Evolutionary conservation across 352 stramenopile species (phyloP).

Genomic region (Thalassiosira mediterranea): DNA sequence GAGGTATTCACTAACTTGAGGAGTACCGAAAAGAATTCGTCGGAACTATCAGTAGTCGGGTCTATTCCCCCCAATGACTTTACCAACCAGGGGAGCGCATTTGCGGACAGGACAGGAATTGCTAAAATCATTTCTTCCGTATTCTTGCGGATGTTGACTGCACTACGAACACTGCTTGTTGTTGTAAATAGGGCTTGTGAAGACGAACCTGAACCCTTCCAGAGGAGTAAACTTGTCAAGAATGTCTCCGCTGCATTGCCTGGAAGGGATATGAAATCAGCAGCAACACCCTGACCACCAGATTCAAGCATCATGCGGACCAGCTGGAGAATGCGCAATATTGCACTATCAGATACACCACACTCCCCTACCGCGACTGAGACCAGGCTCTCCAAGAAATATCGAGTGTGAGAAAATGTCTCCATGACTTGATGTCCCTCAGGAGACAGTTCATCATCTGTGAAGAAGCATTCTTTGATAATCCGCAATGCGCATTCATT

Average conservation of each 20-base stretch:
- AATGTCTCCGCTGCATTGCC: slow-evolving; percentile 76
- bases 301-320: slow-evolving; percentile 71
- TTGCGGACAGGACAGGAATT: slow-evolving; percentile 65
- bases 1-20: slow-evolving; percentile 63
- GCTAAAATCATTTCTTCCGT: slow-evolving; percentile 77
- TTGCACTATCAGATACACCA: slow-evolving; percentile 69
- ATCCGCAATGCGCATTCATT: slow-evolving; percentile 82
- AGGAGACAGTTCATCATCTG: slow-evolving; percentile 45
- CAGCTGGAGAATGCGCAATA: slow-evolving; percentile 77
- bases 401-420: slow-evolving; percentile 54
- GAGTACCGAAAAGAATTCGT: slow-evolving; percentile 82
- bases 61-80: slow-evolving; percentile 70
- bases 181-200: neutral
- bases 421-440: slow-evolving; percentile 59
- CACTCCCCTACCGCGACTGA: slow-evolving; percentile 69
- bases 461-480: slow-evolving; percentile 81
- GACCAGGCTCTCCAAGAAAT: slow-evolving; percentile 71
- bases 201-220: slow-evolving; percentile 50
- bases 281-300: slow-evolving; percentile 38
- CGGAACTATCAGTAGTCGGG: slow-evolving; percentile 66
- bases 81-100: slow-evolving; percentile 79
- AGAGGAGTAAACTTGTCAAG: slow-evolving; percentile 77
- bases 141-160: slow-evolving; percentile 68
- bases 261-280: slow-evolving; percentile 71
- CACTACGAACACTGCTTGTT: slow-evolving; percentile 37